Evolutionary conservation across 1,139 yeast species (phyloP).

Genomic region (Kurtzmaniella quercitrusa): DNA sequence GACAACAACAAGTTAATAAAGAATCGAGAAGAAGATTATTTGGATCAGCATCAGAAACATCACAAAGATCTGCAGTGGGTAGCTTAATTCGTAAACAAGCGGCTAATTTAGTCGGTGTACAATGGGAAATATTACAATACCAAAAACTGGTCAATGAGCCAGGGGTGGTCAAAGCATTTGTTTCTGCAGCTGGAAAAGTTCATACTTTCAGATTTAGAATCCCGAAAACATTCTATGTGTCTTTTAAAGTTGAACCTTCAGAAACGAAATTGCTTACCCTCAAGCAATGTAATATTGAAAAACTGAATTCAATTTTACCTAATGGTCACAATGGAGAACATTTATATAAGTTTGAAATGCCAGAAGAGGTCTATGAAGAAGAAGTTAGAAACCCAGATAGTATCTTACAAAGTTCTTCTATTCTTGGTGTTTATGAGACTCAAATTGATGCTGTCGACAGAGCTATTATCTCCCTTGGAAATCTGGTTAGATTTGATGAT

Average conservation of each 20-base stretch:
- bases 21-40: conserved; percentile 71
- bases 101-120: conserved; percentile 65
- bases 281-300: conserved; percentile 55
- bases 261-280: conserved; percentile 18
- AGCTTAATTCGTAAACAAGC: conserved; percentile 74
- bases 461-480: conserved; percentile 75
- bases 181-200: conserved; percentile 63
- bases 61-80: conserved; percentile 54
- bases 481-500: conserved; percentile 63
- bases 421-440: conserved; percentile 75
- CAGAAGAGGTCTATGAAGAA: conserved; percentile 55
- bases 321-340: conserved; percentile 59
- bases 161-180: conserved; percentile 75
- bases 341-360: conserved; percentile 62
- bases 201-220: conserved; percentile 72
- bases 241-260: conserved; percentile 46
- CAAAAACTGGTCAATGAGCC: conserved; percentile 53
- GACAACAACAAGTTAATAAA: conserved; percentile 63
- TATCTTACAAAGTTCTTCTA: conserved; percentile 57
- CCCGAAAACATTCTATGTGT: conserved; percentile 68
- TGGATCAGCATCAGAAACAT: conserved; percentile 56
- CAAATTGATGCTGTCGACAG: conserved; percentile 66
- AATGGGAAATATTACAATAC: conserved; percentile 85
- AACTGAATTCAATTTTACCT: conserved; percentile 60
- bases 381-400: conserved; percentile 60